Evolutionary conservation across 768 basidiomycete species (phyloP).

Genomic region (Mrakia blollopis): DNA sequence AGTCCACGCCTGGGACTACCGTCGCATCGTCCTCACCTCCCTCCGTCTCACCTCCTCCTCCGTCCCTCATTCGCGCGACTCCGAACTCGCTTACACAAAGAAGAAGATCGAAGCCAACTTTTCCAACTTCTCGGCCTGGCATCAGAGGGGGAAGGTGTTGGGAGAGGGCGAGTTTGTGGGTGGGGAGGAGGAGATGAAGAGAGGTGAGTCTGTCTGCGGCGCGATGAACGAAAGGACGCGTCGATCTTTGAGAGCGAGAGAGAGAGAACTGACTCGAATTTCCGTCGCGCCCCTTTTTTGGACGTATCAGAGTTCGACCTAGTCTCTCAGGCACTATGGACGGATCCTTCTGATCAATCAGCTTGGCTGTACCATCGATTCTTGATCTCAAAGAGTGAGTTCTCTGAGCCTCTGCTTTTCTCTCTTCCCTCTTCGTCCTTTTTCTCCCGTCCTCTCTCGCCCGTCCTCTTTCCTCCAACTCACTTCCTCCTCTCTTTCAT

Average conservation of each 20-base stretch:
- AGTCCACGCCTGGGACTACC: conserved; percentile 96
- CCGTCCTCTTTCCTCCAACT: no score
- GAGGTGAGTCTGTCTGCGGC: conserved; percentile 59
- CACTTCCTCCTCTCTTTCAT: background rate
- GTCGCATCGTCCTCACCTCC: conserved; percentile 68
- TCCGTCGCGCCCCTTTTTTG: background rate
- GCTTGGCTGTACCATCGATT: conserved; percentile 99
- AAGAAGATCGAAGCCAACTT: conserved; percentile 90
- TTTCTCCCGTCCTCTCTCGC: background rate
- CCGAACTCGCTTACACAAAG: conserved; percentile 76
- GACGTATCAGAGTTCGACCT: conserved; percentile 73
- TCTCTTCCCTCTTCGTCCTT: background rate
- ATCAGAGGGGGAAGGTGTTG: conserved; percentile 74
- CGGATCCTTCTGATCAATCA: conserved; percentile 91
- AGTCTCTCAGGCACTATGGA: conserved; percentile 89
- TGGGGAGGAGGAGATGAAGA: conserved; percentile 55
- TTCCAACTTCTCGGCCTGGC: conserved; percentile 99
- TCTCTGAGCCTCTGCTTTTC: background rate
- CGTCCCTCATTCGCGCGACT: conserved; percentile 48
- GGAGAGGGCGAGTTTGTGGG: conserved; percentile 40
- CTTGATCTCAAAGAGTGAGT: conserved; percentile 74
- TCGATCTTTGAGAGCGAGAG: no score
- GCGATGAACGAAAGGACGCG: no score
- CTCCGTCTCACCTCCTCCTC: background rate
- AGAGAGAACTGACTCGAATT: background rate